Evolutionary conservation across 345 rosid genomes (phyloP), one percentile per base, ranked within the genome.

Genomic region (Punica granatum): DNA sequence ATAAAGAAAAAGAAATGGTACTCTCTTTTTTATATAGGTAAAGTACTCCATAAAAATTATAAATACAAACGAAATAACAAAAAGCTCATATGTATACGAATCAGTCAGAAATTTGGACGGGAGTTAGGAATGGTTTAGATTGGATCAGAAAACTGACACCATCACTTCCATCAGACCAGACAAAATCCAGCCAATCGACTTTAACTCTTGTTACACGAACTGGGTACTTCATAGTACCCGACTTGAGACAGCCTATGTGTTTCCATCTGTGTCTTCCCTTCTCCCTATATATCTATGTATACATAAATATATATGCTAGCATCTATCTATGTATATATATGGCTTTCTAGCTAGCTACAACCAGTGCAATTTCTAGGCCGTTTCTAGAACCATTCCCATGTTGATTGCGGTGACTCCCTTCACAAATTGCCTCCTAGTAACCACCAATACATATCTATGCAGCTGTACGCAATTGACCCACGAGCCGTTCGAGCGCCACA

Each of bases 131-230:
- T 7, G 42, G 6, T 37, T 8, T 8, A 37, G 42, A 37, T 44
- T 16, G 3, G 19, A 44, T 14, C 21, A 44, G 19, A 14, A 44
- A 3, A 11, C 19, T 44, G 21, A 44, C 18, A 44, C 9, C 32
- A 54, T n/a, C 32, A 56, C 58, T 51, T 23, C 58, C 58, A 28
- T 51, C 58, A n/a, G 30, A 51, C 58, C 58, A 51, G 58, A 51
- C 58, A 51, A 51, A 51, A 23, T n/a, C 58, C 58, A 51, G 58
- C 58, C 58, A 51, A 51, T 51, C 58, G 30, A 51, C 58, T 51
- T 51, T 51, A 51, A 51, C 58, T 51, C 58, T n/a, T 51, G 58
- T 51, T 51, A 51, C 58, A 51, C 58, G 58, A 9, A n/a, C 58
- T 51, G 2, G 58, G 58, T 51, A 51, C 58, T 23, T 6, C 58